phyloP scores from a whole-genome alignment of 371 early-diverging fungal species.

The Mucor sp. region DNA sequence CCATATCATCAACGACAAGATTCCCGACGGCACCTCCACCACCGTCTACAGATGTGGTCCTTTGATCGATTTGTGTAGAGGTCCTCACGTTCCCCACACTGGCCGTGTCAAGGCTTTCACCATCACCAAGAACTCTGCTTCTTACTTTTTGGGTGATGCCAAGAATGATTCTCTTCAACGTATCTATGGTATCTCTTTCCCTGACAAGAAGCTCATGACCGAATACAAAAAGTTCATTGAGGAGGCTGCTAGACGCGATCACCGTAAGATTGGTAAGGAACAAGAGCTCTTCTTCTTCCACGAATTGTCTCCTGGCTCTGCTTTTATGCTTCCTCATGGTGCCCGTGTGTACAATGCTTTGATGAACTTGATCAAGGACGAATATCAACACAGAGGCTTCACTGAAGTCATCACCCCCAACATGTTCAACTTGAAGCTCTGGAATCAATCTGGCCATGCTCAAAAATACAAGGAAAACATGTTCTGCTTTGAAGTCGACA shows the following conservation, averaged over 20 bases:
- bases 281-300: slow-evolving; percentile 99
- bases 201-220: slow-evolving; percentile 93
- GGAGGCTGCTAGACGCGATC: slow-evolving; percentile 98
- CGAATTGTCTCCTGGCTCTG: slow-evolving; percentile 94
- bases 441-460: slow-evolving; percentile 99
- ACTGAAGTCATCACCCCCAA: slow-evolving; percentile 98
- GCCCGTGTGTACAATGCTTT: slow-evolving; percentile 95
- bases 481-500: slow-evolving; percentile 86
- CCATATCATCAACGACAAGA: slow-evolving; percentile 90
- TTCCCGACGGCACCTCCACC: slow-evolving; percentile 94
- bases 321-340: slow-evolving; percentile 98
- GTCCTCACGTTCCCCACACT: slow-evolving; percentile 98
- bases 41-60: slow-evolving; percentile 99
- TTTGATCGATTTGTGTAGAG: slow-evolving; percentile 98
- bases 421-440: slow-evolving; percentile 94
- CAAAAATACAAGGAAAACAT: slow-evolving; percentile 99
- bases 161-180: slow-evolving; percentile 98
- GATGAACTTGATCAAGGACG: slow-evolving; percentile 80
- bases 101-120: slow-evolving; percentile 94
- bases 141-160: slow-evolving; percentile 98
- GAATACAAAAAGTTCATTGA: slow-evolving; percentile 94
- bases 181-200: slow-evolving; percentile 99
- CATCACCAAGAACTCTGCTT: slow-evolving; percentile 96
- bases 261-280: slow-evolving; percentile 95
- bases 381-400: slow-evolving; percentile 82